These are phyloP conservation scores for Aspergillus diversus DNA, from an alignment of 495 filamentous ascomycete species.

Conservation along the genomic window DNA sequence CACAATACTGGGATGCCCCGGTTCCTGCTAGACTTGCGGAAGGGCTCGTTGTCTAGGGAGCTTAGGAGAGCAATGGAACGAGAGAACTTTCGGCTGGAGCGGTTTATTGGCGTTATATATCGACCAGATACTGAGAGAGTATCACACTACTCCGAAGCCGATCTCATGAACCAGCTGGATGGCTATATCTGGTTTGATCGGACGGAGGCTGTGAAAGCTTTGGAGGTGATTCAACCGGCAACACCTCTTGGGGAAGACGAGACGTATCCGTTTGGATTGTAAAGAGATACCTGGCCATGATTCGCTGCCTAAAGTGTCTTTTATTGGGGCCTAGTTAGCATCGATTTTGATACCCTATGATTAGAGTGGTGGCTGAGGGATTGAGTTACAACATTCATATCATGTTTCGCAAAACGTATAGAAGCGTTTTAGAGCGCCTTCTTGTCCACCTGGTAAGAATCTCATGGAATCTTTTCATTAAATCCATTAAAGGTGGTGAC, in stretches of 20 bases:
- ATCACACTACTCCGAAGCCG: conserved; percentile 59
- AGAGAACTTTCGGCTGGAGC: conserved; percentile 47
- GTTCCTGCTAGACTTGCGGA: conserved; percentile 56
- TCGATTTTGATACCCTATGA: too few relatives aligned
- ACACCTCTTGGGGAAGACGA: conserved; percentile 50
- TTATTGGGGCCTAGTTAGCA: too few relatives aligned
- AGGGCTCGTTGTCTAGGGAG: conserved; percentile 35
- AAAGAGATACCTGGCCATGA: conserved; percentile 2
- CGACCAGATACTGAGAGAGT: conserved; percentile 55
- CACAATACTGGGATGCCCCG: conserved; percentile 48
- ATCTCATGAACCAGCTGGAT: conserved; percentile 60
- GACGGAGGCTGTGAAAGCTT: conserved; percentile 52
- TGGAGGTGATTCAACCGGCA: conserved; percentile 56
- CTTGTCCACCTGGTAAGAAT: too few relatives aligned
- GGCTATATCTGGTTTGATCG: conserved; percentile 61
- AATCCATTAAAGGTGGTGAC: too few relatives aligned
- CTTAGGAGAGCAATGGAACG: conserved; percentile 44
- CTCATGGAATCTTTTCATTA: too few relatives aligned
- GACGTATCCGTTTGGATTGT: conserved; percentile 64
- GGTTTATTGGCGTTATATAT: conserved; percentile 67
- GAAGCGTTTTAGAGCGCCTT: too few relatives aligned
- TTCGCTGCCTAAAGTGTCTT: too few relatives aligned
- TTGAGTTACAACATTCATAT: too few relatives aligned
- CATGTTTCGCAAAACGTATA: too few relatives aligned
- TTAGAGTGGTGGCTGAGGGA: too few relatives aligned